Conservation (phyloP, 306 rosid genomes). For the Acmispon strigosus region DNA sequence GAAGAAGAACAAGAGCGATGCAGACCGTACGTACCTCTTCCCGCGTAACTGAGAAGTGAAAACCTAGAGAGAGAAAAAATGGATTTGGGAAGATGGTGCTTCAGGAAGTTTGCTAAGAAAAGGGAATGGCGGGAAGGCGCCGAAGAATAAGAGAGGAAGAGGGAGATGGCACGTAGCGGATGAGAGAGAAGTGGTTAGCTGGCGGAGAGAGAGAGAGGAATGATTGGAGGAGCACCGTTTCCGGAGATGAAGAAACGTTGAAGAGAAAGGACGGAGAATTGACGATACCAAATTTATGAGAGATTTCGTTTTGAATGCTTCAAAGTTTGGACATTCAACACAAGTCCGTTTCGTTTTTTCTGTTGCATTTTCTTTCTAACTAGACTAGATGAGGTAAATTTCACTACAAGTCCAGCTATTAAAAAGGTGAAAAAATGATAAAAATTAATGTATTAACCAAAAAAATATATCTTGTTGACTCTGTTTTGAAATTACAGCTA, state of each 20-base stretch:
- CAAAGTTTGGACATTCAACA: background rate
- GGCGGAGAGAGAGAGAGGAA: background rate
- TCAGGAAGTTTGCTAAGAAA: background rate
- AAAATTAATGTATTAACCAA: too few relatives aligned
- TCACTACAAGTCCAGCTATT: background rate
- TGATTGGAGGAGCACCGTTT: slow-evolving; percentile 17
- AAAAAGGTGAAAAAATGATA: too few relatives aligned
- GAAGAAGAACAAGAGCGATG: too few relatives aligned
- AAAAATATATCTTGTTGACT: too few relatives aligned
- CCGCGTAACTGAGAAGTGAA: background rate
- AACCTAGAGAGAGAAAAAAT: background rate
- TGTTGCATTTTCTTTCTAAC: background rate
- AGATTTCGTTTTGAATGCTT: background rate
- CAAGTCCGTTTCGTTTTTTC: background rate
- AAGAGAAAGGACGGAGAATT: background rate
- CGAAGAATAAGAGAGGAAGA: background rate
- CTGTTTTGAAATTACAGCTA: background rate
- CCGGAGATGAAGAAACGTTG: slow-evolving; percentile 1
- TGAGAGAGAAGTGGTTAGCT: background rate
- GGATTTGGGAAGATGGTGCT: background rate
- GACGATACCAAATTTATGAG: background rate
- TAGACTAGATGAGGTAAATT: background rate
- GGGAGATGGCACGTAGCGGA: slow-evolving; percentile 10
- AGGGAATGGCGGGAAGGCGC: background rate
- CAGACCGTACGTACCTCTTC: slow-evolving; percentile 11